Percentiles rank a stretch among this genome's conserved stretches.
Conservation (phyloP, 805 yeast genomes). For the Scheffersomyces lignosus region DNA sequence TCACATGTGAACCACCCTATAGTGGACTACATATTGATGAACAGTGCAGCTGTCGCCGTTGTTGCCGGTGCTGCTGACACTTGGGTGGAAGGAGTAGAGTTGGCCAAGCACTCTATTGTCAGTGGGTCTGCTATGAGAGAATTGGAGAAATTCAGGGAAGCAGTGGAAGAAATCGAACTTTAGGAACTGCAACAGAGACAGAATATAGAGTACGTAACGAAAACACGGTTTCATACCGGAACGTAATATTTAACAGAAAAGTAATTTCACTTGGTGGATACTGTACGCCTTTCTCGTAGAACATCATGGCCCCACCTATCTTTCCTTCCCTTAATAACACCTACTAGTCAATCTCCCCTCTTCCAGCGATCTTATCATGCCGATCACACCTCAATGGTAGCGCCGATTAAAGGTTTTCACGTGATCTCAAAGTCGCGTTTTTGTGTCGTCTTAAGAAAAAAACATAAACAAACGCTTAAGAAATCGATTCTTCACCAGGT, state of each 20-base stretch:
- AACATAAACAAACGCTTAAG: no score
- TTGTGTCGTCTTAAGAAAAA: no score
- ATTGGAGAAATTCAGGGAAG: constrained; percentile 50
- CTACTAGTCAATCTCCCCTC: no score
- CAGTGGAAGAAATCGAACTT: constrained; percentile 10
- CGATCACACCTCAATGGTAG: no score
- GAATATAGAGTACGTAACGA: neutral
- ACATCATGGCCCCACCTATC: no score
- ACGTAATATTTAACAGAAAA: neutral
- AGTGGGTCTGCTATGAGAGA: constrained; percentile 68
- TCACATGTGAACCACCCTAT: constrained; percentile 52
- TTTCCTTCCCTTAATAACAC: no score
- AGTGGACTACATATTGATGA: constrained; percentile 86
- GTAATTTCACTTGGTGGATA: no score
- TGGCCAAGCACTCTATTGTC: constrained; percentile 67
- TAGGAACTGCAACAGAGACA: neutral
- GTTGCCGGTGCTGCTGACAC: constrained; percentile 64
- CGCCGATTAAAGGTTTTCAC: no score
- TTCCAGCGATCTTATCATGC: no score
- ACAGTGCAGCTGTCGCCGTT: constrained; percentile 84
- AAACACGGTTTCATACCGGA: neutral
- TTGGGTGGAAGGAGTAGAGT: constrained; percentile 77
- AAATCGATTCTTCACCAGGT: no score
- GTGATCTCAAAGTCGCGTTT: no score
- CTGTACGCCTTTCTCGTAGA: neutral